Percentiles rank a stretch among this genome's conserved stretches.
Conservation (phyloP, 371 early-diverging fungal species). For the Mucor velutinosus region DNA sequence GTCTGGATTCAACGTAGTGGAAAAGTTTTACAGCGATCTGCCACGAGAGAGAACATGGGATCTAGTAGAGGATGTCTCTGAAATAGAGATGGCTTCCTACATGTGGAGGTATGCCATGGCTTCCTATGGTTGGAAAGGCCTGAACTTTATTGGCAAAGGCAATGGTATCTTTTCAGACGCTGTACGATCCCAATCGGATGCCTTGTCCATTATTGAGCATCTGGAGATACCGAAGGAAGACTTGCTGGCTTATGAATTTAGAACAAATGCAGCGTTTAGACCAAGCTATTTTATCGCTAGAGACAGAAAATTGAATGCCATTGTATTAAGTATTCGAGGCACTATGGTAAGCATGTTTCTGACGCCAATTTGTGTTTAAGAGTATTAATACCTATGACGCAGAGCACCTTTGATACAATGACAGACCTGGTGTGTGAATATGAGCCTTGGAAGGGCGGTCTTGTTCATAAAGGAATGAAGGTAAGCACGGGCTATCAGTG, state of each 20-base stretch:
- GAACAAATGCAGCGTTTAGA: conserved; percentile 66
- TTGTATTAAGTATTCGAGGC: conserved; percentile 78
- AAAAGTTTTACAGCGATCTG: conserved; percentile 53
- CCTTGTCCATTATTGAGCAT: conserved; percentile 67
- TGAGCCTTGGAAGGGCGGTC: conserved; percentile 80
- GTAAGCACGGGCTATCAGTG: conserved; percentile 12
- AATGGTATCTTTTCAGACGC: conserved; percentile 69
- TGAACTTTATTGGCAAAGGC: conserved; percentile 75
- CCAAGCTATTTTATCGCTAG: conserved; percentile 76
- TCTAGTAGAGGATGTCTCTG: conserved; percentile 38
- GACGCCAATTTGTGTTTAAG: no score
- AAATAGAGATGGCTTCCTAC: conserved; percentile 54
- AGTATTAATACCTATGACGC: background rate
- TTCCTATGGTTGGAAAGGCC: conserved; percentile 76
- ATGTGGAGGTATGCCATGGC: conserved; percentile 60
- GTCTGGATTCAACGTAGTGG: conserved; percentile 65
- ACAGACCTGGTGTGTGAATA: conserved; percentile 87
- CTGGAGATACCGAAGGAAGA: conserved; percentile 66
- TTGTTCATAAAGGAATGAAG: conserved; percentile 81
- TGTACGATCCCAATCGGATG: conserved; percentile 66
- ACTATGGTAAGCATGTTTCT: conserved; percentile 60
- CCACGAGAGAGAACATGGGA: conserved; percentile 38
- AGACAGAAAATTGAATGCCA: conserved; percentile 65
- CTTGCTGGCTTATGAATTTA: conserved; percentile 73
- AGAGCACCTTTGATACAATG: conserved; percentile 78